A percentile compares a stretch with the other conserved stretches of the same genome.
phyloP scores from a whole-genome alignment of 106 monocot genomes.

The Dendrobium huoshanense region DNA sequence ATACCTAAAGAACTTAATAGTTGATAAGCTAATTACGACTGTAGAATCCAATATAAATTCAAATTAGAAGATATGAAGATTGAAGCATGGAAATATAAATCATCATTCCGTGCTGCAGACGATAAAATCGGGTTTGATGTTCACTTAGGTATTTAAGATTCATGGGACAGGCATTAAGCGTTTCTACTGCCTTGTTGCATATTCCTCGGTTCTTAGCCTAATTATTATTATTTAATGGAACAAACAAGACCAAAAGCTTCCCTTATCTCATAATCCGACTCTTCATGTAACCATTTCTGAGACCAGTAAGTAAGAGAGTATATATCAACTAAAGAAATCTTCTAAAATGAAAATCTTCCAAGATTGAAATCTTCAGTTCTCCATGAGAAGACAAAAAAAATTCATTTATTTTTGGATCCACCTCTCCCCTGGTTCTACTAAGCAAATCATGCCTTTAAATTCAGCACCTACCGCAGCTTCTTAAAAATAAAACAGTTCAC shows the following conservation, averaged over 20 bases:
- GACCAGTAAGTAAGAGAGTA: neutral
- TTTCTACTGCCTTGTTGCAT: neutral
- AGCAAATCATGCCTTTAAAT: neutral
- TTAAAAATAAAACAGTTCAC: neutral
- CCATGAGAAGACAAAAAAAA: neutral
- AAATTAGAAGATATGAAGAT: neutral
- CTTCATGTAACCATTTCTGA: neutral
- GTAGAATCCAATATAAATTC: neutral
- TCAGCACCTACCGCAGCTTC: neutral
- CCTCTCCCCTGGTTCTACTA: neutral
- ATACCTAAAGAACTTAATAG: neutral
- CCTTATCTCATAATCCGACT: neutral
- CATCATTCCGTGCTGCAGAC: neutral
- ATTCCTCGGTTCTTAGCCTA: neutral
- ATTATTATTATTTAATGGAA: neutral
- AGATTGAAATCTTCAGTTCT: neutral
- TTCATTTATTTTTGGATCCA: neutral
- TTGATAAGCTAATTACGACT: neutral
- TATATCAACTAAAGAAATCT: neutral
- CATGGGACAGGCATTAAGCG: neutral
- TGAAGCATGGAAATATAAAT: neutral
- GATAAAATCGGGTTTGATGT: neutral
- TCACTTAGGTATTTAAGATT: neutral
- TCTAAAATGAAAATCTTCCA: neutral
- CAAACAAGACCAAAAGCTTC: neutral